Evolutionary conservation across 148 eudicot species (phyloP).

Genomic region (Selenicereus undatus): DNA sequence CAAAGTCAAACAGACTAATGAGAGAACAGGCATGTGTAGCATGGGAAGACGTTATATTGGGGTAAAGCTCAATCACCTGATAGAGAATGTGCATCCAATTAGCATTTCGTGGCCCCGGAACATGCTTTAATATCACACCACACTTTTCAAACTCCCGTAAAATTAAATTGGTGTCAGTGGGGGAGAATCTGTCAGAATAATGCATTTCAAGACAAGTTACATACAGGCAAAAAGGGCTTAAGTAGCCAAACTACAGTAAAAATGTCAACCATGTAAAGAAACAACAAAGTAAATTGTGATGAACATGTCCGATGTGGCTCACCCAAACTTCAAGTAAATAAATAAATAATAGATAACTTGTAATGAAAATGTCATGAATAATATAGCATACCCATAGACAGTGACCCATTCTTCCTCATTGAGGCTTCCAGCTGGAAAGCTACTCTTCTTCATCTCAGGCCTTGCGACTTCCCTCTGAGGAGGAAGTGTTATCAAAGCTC

Average conservation of each 20-base stretch:
- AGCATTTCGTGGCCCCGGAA: conserved; percentile 91
- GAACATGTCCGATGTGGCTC: background rate
- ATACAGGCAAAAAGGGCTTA: conserved; percentile 1
- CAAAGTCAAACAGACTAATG: conserved; percentile 1
- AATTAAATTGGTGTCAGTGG: conserved; percentile 82
- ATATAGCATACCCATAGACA: conserved; percentile 70
- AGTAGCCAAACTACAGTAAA: background rate
- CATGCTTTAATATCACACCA: conserved; percentile 78
- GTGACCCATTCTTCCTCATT: conserved; percentile 98
- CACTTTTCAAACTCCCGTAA: conserved; percentile 95
- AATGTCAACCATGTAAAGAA: background rate
- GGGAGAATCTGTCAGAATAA: conserved; percentile 58
- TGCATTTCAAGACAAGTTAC: background rate
- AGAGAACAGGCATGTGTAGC: background rate
- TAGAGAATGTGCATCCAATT: conserved; percentile 97
- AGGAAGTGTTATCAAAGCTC: conserved; percentile 79
- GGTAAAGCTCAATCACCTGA: conserved; percentile 48
- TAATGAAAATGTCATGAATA: background rate
- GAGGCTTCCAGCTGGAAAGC: conserved; percentile 54
- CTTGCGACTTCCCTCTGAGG: conserved; percentile 90
- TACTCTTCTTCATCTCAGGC: conserved; percentile 71
- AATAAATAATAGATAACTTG: background rate
- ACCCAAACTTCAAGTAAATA: background rate
- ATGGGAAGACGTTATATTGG: background rate
- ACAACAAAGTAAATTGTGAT: background rate